Conservation (phyloP, 306 rosid genomes). For the Argentina anserina region DNA sequence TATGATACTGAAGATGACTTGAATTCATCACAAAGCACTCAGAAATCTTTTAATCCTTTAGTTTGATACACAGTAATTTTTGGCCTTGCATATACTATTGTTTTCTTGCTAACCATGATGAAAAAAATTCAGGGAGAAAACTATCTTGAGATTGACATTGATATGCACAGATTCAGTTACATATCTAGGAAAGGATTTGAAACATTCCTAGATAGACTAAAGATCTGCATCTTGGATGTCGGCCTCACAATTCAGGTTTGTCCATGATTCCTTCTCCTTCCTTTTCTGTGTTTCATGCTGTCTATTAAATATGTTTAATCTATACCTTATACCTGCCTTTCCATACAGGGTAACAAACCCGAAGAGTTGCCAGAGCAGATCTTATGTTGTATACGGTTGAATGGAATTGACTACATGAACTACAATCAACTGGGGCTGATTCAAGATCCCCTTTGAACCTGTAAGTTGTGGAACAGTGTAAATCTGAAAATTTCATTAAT, state of each 20-base stretch:
- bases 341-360: slow-evolving; percentile 76
- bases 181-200: slow-evolving; percentile 95
- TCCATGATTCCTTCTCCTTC: no score
- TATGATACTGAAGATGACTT: neutral
- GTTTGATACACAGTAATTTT: no score
- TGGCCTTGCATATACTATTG: neutral
- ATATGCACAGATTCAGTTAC: slow-evolving; percentile 97
- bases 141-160: slow-evolving; percentile 93
- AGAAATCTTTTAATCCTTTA: neutral
- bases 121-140: slow-evolving; percentile 63
- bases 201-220: slow-evolving; percentile 83
- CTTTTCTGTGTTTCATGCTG: neutral
- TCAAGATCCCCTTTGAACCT: slow-evolving; percentile 39
- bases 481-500: slow-evolving; percentile 29
- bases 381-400: slow-evolving; percentile 81
- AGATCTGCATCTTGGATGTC: slow-evolving; percentile 70
- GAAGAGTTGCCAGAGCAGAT: slow-evolving; percentile 97
- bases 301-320: slow-evolving; percentile 1
- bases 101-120: slow-evolving; percentile 14
- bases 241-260: slow-evolving; percentile 95
- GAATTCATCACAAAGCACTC: neutral
- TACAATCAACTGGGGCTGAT: slow-evolving; percentile 71
- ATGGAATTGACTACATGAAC: slow-evolving; percentile 74
- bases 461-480: slow-evolving; percentile 23
- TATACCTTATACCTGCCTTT: slow-evolving; percentile 9